phyloP scores from a whole-genome alignment of 1,284 basidiomycete species.

The Schizophyllum commune region DNA sequence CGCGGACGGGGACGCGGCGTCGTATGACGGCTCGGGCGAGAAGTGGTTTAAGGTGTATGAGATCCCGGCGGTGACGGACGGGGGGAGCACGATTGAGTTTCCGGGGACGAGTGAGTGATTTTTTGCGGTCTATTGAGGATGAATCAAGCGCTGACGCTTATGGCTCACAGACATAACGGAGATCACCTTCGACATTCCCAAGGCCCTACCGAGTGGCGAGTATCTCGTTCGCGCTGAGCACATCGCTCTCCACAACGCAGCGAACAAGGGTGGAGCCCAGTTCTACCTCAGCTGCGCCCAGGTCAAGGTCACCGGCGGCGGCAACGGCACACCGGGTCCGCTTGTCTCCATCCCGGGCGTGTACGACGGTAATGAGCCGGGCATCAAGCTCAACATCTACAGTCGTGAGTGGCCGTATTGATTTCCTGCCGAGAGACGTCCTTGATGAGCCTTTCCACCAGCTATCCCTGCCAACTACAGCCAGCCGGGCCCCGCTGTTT shows the following conservation, averaged over 20 bases:
- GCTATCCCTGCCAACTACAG: constrained; percentile 22
- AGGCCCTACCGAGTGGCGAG: background rate
- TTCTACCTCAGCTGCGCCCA: constrained; percentile 28
- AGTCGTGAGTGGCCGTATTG: constrained; percentile 13
- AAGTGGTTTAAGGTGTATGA: constrained; percentile 28
- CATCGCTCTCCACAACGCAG: constrained; percentile 34
- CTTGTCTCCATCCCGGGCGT: constrained; percentile 34
- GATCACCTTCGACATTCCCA: background rate
- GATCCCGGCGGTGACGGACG: constrained; percentile 31
- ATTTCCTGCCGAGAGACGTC: background rate
- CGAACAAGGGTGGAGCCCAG: constrained; percentile 27
- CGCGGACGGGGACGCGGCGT: constrained; percentile 7
- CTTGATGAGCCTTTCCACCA: background rate
- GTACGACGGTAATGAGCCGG: constrained; percentile 29
- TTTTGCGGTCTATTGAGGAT: no score
- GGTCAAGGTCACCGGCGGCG: constrained; percentile 28
- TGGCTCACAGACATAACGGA: background rate
- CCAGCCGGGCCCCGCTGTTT: constrained; percentile 22
- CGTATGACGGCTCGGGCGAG: constrained; percentile 11
- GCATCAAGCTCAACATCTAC: constrained; percentile 26
- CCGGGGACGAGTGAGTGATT: constrained; percentile 26
- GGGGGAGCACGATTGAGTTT: constrained; percentile 31
- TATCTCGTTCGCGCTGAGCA: constrained; percentile 39
- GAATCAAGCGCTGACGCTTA: no score
- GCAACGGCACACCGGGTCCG: constrained; percentile 30